phyloP scores from a whole-genome alignment of 1,284 basidiomycete genomes.

The Rhodotorula sp. region DNA sequence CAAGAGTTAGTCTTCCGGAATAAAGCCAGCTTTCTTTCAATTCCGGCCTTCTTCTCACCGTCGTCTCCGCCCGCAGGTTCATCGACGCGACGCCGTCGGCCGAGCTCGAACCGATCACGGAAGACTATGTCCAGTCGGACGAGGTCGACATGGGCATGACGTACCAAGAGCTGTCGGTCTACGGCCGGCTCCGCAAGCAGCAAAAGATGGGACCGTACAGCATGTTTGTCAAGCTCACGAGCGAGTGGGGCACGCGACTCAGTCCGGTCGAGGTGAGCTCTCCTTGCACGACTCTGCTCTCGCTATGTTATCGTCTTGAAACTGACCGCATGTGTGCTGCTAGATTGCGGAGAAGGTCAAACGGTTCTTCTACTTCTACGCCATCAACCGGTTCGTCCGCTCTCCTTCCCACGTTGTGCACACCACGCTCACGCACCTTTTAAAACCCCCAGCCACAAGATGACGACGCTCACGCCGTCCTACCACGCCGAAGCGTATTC shows the following conservation, averaged over 20 bases:
- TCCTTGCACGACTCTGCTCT: not conserved
- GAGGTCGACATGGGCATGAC: conserved; percentile 89
- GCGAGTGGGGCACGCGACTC: conserved; percentile 77
- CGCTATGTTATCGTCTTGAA: not conserved
- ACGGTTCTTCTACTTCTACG: conserved; percentile 94
- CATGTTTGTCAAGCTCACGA: conserved; percentile 90
- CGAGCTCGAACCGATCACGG: conserved; percentile 92
- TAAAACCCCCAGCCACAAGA: conserved; percentile 72
- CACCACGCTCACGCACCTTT: not conserved
- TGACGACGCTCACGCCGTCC: conserved; percentile 95
- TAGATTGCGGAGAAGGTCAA: conserved; percentile 98
- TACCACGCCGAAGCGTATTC: conserved; percentile 73
- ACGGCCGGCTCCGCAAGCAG: conserved; percentile 89
- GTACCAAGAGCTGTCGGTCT: conserved; percentile 92
- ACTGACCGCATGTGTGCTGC: not conserved
- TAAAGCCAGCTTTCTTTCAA: too few relatives aligned
- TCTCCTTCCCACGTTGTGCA: not conserved
- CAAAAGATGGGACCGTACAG: conserved; percentile 97
- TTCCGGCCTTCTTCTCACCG: not conserved
- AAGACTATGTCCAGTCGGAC: conserved; percentile 90
- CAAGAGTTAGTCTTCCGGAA: conserved; percentile 57
- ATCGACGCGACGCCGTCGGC: conserved; percentile 89
- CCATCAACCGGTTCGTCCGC: conserved; percentile 62
- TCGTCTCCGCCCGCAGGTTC: conserved; percentile 61
- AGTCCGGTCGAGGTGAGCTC: conserved; percentile 70